These are phyloP conservation scores for Berberis thunbergii DNA, from an alignment of 164 flowering plant genomes.

Conservation along the genomic window DNA sequence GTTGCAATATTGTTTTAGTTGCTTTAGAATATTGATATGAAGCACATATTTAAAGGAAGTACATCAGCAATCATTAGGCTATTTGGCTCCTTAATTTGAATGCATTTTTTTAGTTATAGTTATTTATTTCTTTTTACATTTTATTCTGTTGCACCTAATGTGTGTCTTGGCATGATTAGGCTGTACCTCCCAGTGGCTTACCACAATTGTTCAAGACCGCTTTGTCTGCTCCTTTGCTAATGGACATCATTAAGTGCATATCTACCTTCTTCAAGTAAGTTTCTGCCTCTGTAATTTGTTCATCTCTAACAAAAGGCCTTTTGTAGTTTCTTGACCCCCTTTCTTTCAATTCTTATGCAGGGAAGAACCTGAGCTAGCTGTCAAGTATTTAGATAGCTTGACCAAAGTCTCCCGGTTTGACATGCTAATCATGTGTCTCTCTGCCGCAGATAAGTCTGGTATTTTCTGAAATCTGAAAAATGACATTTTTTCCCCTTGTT, in stretches of 20 bases:
- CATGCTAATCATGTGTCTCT: constrained; percentile 78
- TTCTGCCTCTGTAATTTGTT: not conserved
- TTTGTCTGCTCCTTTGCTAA: constrained; percentile 59
- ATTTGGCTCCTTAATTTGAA: not conserved
- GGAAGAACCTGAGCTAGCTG: constrained; percentile 62
- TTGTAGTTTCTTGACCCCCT: not conserved
- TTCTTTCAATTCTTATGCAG: constrained; percentile 29
- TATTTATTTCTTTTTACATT: not conserved
- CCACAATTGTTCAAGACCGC: constrained; percentile 83
- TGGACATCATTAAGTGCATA: constrained; percentile 67
- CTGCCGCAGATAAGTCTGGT: constrained; percentile 62
- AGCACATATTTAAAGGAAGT: no score
- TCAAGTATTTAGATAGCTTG: constrained; percentile 54
- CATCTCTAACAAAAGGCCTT: not conserved
- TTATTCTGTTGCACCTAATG: constrained; percentile 3
- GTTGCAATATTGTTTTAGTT: no score
- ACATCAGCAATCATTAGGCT: no score
- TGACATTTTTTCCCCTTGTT: not conserved
- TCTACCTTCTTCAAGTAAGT: constrained; percentile 74
- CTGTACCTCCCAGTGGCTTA: constrained; percentile 48
- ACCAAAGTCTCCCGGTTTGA: constrained; percentile 73
- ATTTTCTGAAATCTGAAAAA: constrained; percentile 14
- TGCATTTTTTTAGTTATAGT: not conserved
- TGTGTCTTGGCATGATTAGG: constrained; percentile 27
- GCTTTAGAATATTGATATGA: no score